phyloP scores from a whole-genome alignment of 441 rosid genomes.

The Adansonia gregorii region DNA sequence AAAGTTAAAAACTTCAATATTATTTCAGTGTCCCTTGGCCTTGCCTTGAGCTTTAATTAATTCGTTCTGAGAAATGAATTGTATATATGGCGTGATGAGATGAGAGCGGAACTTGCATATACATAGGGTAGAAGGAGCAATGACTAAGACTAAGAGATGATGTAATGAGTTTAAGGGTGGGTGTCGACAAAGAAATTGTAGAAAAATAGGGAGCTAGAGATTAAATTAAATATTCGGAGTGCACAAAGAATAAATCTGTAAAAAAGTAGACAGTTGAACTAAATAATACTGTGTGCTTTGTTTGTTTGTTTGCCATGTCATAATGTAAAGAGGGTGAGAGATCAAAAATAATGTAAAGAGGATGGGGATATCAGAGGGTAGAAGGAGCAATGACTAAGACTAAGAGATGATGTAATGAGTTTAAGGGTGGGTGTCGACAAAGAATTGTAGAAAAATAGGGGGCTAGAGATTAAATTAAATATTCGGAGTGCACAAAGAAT shows the following conservation, averaged over 20 bases:
- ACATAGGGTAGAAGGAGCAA: neutral
- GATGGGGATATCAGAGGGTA: slow-evolving; percentile 10
- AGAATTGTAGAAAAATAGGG: neutral
- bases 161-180: neutral
- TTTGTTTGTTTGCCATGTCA: neutral
- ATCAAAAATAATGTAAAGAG: no score
- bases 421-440: slow-evolving; percentile 1
- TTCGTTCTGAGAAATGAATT: neutral
- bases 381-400: neutral
- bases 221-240: slow-evolving; percentile 18
- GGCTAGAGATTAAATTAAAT: neutral
- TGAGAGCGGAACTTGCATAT: neutral
- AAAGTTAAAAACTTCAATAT: neutral
- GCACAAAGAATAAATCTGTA: neutral
- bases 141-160: neutral
- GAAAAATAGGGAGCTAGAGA: neutral
- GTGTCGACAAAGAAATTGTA: slow-evolving; percentile 1
- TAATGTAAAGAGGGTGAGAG: no score
- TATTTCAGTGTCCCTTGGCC: neutral
- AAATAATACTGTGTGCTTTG: no score
- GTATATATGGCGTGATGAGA: neutral
- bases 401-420: neutral
- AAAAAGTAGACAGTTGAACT: no score
- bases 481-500: slow-evolving; percentile 3
- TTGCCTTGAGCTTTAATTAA: neutral